Conservation (phyloP, 176 grass and related monocot genomes). For the Ensete ventricosum region DNA sequence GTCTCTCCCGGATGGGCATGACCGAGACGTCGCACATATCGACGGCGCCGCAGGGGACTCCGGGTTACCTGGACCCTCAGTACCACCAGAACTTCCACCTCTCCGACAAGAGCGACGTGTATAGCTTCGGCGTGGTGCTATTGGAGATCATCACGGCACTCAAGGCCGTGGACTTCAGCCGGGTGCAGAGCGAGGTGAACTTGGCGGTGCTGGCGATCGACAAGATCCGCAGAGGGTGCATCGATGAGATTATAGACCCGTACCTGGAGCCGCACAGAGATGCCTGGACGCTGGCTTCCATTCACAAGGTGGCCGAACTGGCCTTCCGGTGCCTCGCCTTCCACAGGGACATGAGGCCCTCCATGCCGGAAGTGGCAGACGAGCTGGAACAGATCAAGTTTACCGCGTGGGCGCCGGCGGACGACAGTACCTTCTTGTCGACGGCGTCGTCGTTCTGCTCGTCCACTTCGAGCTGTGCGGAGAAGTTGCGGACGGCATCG, state of each 20-base stretch:
- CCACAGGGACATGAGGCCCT: constrained; percentile 6
- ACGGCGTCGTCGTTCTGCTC: constrained; percentile 47
- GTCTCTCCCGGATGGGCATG: background rate
- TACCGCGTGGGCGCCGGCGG: background rate
- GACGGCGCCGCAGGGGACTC: constrained; percentile 16
- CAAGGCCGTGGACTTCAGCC: constrained; percentile 17
- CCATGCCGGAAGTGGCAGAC: constrained; percentile 9
- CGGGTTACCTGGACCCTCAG: constrained; percentile 13
- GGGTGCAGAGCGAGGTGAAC: constrained; percentile 15
- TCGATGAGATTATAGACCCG: constrained; percentile 11
- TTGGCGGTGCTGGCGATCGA: constrained; percentile 5
- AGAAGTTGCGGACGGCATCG: constrained; percentile 25
- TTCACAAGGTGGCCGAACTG: constrained; percentile 12
- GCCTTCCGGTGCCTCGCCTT: constrained; percentile 17
- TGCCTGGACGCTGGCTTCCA: constrained; percentile 1
- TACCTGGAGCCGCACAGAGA: background rate
- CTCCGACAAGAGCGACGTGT: constrained; percentile 20
- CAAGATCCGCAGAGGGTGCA: constrained; percentile 7
- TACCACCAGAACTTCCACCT: constrained; percentile 18
- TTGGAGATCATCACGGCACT: constrained; percentile 20
- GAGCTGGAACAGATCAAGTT: background rate
- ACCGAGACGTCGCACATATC: constrained; percentile 4
- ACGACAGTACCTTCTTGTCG: constrained; percentile 48
- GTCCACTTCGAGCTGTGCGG: constrained; percentile 29
- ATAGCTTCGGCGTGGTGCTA: constrained; percentile 22